Percentiles rank a stretch among this genome's conserved stretches.
Evolutionary conservation across 441 rosid genomes (phyloP).

Genomic region (Codiaeum variegatum): DNA sequence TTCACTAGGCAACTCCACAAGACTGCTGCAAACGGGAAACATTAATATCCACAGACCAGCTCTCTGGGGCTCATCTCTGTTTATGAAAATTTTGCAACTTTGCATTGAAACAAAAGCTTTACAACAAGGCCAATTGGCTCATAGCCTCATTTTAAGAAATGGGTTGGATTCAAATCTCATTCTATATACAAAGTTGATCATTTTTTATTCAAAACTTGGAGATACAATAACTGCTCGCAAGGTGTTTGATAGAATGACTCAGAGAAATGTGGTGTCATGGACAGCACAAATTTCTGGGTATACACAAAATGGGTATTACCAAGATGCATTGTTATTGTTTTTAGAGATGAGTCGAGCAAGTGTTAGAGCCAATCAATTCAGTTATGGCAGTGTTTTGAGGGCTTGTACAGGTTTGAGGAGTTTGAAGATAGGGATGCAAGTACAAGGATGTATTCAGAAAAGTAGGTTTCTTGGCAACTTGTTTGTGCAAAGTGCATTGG

Average conservation of each 20-base stretch:
- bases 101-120: constrained; percentile 28
- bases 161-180: constrained; percentile 39
- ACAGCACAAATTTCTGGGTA: constrained; percentile 65
- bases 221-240: constrained; percentile 39
- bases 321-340: constrained; percentile 39
- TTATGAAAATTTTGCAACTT: constrained; percentile 36
- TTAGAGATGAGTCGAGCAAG: constrained; percentile 43
- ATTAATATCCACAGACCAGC: background rate
- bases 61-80: constrained; percentile 20
- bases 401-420: constrained; percentile 53
- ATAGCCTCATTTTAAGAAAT: constrained; percentile 38
- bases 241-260: constrained; percentile 60
- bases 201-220: constrained; percentile 31
- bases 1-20: background rate
- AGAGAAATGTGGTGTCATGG: constrained; percentile 62
- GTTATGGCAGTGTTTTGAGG: constrained; percentile 61
- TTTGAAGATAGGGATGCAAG: constrained; percentile 52
- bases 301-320: constrained; percentile 31
- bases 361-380: constrained; percentile 48
- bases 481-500: constrained; percentile 60
- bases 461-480: constrained; percentile 46
- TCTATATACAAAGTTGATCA: constrained; percentile 39
- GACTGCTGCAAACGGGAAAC: background rate
- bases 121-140: constrained; percentile 36
- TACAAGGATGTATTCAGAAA: constrained; percentile 65